Evolutionary conservation across 352 stramenopile genomes (phyloP).

Genomic region (Phytophthora citricola): DNA sequence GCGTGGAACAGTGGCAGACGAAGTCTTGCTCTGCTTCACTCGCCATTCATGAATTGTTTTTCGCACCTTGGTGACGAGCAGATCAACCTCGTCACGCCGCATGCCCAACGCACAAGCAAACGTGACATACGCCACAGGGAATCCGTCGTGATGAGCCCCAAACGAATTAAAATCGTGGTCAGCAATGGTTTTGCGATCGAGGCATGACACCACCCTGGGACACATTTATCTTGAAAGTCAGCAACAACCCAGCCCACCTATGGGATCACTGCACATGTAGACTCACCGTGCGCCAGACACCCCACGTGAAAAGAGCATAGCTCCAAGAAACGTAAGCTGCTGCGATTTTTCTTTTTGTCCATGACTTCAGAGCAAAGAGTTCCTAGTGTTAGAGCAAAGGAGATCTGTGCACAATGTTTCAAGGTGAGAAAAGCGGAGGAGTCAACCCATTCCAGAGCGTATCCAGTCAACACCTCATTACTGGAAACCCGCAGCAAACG

Average conservation of each 20-base stretch:
- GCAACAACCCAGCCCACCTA: background rate
- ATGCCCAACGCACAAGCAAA: constrained; percentile 97
- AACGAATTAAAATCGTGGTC: constrained; percentile 93
- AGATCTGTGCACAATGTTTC: constrained; percentile 54
- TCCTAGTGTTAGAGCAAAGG: constrained; percentile 92
- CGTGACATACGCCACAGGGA: constrained; percentile 95
- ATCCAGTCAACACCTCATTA: constrained; percentile 83
- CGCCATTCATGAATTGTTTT: constrained; percentile 92
- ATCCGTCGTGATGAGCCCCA: constrained; percentile 91
- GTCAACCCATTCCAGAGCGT: background rate
- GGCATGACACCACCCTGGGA: constrained; percentile 87
- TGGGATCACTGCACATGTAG: too few species aligned
- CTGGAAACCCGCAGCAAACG: constrained; percentile 87
- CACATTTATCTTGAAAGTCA: constrained; percentile 10
- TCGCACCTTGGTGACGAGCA: constrained; percentile 93
- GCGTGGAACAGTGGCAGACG: background rate
- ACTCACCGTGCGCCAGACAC: constrained; percentile 93
- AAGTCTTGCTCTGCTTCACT: constrained; percentile 38
- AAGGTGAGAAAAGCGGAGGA: background rate
- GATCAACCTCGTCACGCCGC: constrained; percentile 89
- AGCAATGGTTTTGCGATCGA: constrained; percentile 90
- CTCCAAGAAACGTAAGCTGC: constrained; percentile 92
- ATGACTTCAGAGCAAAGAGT: constrained; percentile 41
- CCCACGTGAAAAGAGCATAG: constrained; percentile 98
- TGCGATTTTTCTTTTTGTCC: constrained; percentile 44